These are phyloP conservation scores for Gymnopilus junonius DNA, from an alignment of 768 basidiomycete genomes.

Conservation along the genomic window DNA sequence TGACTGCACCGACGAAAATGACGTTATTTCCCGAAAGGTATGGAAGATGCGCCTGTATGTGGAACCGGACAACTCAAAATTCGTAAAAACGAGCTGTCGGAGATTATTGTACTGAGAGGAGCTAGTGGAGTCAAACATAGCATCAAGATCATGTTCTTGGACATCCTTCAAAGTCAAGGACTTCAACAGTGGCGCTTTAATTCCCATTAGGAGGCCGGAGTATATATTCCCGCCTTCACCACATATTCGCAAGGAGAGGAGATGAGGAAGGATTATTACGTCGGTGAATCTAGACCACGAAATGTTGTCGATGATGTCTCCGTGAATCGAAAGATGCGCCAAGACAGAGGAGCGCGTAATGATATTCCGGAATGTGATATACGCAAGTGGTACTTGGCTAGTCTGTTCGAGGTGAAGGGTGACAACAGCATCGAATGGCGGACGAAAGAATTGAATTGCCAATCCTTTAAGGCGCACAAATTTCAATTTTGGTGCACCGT, in stretches of 20 bases:
- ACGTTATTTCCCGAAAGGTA: conserved; percentile 37
- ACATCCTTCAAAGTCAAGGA: conserved; percentile 47
- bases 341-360: conserved; percentile 39
- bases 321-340: conserved; percentile 47
- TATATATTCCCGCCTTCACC: conserved; percentile 41
- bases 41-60: conserved; percentile 34
- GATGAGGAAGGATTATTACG: conserved; percentile 35
- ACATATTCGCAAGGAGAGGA: conserved; percentile 47
- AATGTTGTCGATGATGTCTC: conserved; percentile 38
- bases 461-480: conserved; percentile 50
- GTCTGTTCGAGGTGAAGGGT: conserved; percentile 53
- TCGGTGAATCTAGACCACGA: conserved; percentile 30
- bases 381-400: conserved; percentile 36
- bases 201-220: conserved; percentile 39
- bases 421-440: conserved; percentile 36
- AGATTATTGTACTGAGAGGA: conserved; percentile 37
- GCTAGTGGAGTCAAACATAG: conserved; percentile 31
- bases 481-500: conserved; percentile 33
- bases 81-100: conserved; percentile 40
- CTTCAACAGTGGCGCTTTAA: conserved; percentile 42
- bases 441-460: conserved; percentile 43
- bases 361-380: conserved; percentile 37
- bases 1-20: conserved; percentile 33
- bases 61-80: conserved; percentile 42
- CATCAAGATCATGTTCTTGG: conserved; percentile 45